phyloP scores from a whole-genome alignment of 768 basidiomycete genomes.

The Hygrophorus russula region DNA sequence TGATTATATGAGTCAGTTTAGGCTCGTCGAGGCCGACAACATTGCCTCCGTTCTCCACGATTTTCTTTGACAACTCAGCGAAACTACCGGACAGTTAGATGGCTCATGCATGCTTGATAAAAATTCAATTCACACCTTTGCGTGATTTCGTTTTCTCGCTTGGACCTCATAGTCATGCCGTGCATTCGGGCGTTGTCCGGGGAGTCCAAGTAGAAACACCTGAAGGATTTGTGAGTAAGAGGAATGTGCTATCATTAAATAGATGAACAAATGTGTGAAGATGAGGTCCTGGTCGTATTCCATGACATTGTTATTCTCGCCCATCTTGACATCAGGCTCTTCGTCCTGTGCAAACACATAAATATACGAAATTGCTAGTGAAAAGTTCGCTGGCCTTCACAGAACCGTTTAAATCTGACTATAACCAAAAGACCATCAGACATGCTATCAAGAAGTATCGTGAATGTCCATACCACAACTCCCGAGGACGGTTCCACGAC shows the following conservation, averaged over 20 bases:
- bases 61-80: constrained; percentile 32
- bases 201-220: constrained; percentile 85
- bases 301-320: constrained; percentile 54
- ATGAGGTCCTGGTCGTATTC: constrained; percentile 73
- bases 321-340: constrained; percentile 46
- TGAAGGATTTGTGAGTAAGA: constrained; percentile 17
- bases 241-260: not conserved
- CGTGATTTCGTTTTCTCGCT: constrained; percentile 39
- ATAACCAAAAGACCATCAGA: not conserved
- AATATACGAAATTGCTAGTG: not conserved
- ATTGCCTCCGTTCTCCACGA: constrained; percentile 63
- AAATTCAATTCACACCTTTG: constrained; percentile 34
- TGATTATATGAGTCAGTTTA: constrained; percentile 76
- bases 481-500: not conserved
- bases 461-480: not conserved
- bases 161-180: constrained; percentile 46
- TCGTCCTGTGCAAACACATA: constrained; percentile 13
- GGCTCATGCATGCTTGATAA: not conserved
- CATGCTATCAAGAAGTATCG: not conserved
- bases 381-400: not conserved
- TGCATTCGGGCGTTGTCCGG: constrained; percentile 59
- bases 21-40: constrained; percentile 59
- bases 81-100: constrained; percentile 34
- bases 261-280: constrained; percentile 70
- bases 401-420: not conserved